phyloP scores from a whole-genome alignment of 192 early-diverging fungal genomes.

The Polychytrium aggregatum region DNA sequence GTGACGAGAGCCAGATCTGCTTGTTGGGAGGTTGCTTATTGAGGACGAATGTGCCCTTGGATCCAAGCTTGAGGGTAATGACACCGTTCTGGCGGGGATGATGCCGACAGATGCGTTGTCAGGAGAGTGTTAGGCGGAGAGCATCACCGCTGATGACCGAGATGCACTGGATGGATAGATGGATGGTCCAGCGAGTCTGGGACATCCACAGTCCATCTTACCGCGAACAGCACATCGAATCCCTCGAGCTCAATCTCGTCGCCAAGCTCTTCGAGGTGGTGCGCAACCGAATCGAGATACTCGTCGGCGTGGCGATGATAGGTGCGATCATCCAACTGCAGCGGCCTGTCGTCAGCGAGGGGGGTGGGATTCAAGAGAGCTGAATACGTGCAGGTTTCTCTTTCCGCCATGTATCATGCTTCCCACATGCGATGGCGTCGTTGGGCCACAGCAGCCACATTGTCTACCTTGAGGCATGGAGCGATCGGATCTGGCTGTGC shows the following conservation, averaged over 20 bases:
- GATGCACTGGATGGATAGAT: neutral
- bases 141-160: neutral
- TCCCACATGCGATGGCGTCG: no score
- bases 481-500: no score
- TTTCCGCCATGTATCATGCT: no score
- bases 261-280: constrained; percentile 64
- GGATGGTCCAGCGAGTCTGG: neutral
- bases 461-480: no score
- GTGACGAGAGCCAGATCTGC: constrained; percentile 97
- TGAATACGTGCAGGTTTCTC: no score
- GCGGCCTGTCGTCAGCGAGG: no score
- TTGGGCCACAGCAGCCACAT: no score
- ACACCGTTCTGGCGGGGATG: constrained; percentile 49
- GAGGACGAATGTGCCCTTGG: constrained; percentile 79
- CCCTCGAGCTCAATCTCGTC: constrained; percentile 56
- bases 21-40: constrained; percentile 98
- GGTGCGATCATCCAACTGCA: constrained; percentile 5
- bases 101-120: no score
- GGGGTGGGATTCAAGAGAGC: no score
- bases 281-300: constrained; percentile 51
- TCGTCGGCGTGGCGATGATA: constrained; percentile 12
- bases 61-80: constrained; percentile 71
- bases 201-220: constrained; percentile 33
- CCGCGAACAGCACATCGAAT: constrained; percentile 73
- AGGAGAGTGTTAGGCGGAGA: constrained; percentile 1